These are phyloP conservation scores for Suhomyces atakaporum DNA, from an alignment of 1,139 yeast genomes.

Conservation along the genomic window DNA sequence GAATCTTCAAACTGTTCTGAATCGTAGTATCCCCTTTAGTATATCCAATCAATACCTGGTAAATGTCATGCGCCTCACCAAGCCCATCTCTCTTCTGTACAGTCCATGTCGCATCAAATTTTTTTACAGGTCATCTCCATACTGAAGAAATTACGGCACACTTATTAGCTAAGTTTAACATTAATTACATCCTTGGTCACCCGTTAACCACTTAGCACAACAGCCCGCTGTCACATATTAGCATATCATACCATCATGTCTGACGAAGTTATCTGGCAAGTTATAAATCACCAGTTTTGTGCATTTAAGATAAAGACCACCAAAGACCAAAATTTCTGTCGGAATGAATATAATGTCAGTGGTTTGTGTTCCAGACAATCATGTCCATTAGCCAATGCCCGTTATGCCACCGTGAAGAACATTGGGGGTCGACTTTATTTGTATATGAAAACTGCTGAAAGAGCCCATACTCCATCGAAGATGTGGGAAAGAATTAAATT, in stretches of 20 bases:
- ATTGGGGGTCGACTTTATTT: constrained; percentile 85
- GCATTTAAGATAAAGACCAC: constrained; percentile 82
- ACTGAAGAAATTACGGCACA: neutral
- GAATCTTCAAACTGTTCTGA: no score
- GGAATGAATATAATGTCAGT: constrained; percentile 85
- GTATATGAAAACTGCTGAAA: constrained; percentile 96
- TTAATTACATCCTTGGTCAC: constrained; percentile 2
- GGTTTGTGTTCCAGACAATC: constrained; percentile 92
- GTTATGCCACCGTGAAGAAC: constrained; percentile 91
- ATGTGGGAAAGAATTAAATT: constrained; percentile 93
- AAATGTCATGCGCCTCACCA: no score
- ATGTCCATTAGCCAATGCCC: constrained; percentile 94
- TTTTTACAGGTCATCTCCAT: constrained; percentile 7
- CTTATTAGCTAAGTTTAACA: neutral
- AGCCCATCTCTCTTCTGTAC: constrained; percentile 5
- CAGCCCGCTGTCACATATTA: neutral
- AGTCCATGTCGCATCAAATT: constrained; percentile 8
- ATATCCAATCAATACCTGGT: constrained; percentile 3
- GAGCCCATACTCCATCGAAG: constrained; percentile 92
- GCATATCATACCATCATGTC: constrained; percentile 32
- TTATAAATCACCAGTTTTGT: constrained; percentile 86
- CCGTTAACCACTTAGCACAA: neutral
- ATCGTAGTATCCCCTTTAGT: no score
- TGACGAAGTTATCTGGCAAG: constrained; percentile 83
- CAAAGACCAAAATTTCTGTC: constrained; percentile 78